Evolutionary conservation across 2,329 filamentous ascomycete species (phyloP), one percentile per base, ranked within the genome.

Genomic region (Fusarium albidum): DNA sequence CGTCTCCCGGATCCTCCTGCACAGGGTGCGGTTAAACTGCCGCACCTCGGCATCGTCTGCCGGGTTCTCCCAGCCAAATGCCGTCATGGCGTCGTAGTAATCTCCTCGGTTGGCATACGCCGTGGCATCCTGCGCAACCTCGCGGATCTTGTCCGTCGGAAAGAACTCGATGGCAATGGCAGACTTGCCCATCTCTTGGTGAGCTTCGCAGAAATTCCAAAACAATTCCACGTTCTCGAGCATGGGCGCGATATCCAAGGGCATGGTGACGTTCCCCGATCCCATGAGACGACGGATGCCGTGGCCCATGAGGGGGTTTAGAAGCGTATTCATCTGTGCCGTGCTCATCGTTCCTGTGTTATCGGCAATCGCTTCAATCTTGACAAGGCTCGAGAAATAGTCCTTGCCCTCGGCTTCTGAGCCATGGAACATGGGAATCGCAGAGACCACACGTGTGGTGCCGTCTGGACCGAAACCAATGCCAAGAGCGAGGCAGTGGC

Each of bases 51-150:
- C 27, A 52, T 81, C 78, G 17, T 73, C 69, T 7, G 55, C 63
- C 4, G 64, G 31, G 31, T 76, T 70, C 2, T 70, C 69, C 78
- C 79, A 81, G 10, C 72, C 69, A 26, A 77, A 69, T 6, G 65
- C 61, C 3, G 76, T 69, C 44, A 76, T 67, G 2, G 74, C 73
- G 40, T 81, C 78, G 55, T 77, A 77, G 31, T 77, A 76, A 6
- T 64, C 63, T 8, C 75, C 77, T 5, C 79, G 72, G 54, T 76
- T 79, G 4, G 77, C 75, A 49, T 79, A 79, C 0, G 79, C 75
- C 6, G 75, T 82, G 2, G 69, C 71, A 3, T 68, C 55, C 1
- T 69, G 57, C 0, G 69, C 61, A 5, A 78, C 68, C n/a, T 69
- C 61, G 2, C 70, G 68, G 18, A 77, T 68, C 59, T 77, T 75